Evolutionary conservation across 2,329 filamentous ascomycete species (phyloP).

Genomic region (Pestalotiopsis fici): DNA sequence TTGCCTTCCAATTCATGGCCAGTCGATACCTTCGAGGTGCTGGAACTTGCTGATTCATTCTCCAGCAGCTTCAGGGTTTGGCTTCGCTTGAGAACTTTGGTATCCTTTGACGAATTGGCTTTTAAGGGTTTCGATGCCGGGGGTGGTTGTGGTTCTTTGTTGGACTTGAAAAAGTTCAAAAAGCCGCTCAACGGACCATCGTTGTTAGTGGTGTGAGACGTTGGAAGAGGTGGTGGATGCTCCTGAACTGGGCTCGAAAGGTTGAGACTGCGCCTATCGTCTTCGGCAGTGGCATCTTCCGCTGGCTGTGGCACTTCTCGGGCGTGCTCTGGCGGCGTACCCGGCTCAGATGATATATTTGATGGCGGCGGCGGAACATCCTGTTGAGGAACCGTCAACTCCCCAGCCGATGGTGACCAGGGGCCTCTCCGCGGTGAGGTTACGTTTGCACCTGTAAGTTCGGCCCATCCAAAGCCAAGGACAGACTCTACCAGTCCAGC

Average conservation of each 20-base stretch:
- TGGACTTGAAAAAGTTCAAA: slow-evolving; percentile 73
- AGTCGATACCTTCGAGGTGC: slow-evolving; percentile 45
- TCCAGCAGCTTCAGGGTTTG: slow-evolving; percentile 66
- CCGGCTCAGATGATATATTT: slow-evolving; percentile 32
- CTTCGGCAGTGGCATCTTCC: slow-evolving; percentile 65
- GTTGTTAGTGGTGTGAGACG: slow-evolving; percentile 34
- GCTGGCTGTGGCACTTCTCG: slow-evolving; percentile 71
- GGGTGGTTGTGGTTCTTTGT: slow-evolving; percentile 44
- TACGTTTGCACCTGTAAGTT: slow-evolving; percentile 75
- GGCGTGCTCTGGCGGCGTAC: slow-evolving; percentile 35
- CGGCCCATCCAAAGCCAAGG: slow-evolving; percentile 92
- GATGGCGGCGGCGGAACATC: slow-evolving; percentile 21
- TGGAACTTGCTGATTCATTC: slow-evolving; percentile 33
- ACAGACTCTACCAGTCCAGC: slow-evolving; percentile 91
- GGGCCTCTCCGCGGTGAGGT: slow-evolving; percentile 44
- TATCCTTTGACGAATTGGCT: slow-evolving; percentile 50
- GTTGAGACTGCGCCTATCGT: slow-evolving; percentile 61
- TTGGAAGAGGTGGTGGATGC: slow-evolving; percentile 17
- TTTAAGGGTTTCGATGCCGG: neutral
- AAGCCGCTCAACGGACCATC: slow-evolving; percentile 61
- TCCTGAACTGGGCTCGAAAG: slow-evolving; percentile 39
- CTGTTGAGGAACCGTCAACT: slow-evolving; percentile 24
- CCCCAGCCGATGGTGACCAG: slow-evolving; percentile 38
- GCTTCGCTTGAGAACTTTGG: slow-evolving; percentile 73
- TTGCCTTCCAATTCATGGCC: slow-evolving; percentile 51